Evolutionary conservation across 176 grass and related monocot species (phyloP).

Genomic region (Carex pumila): DNA sequence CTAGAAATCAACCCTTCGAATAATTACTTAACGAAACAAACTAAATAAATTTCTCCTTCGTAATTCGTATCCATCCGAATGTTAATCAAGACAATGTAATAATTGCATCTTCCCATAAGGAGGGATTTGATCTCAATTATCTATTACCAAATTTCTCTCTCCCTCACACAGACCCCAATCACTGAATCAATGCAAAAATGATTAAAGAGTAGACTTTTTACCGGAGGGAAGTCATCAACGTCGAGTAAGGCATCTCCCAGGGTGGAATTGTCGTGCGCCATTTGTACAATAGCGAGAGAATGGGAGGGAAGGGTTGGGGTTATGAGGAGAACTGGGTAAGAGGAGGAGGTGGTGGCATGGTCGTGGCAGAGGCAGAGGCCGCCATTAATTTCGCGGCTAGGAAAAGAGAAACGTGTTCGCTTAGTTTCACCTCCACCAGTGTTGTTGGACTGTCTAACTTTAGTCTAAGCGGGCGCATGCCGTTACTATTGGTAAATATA

Average conservation of each 20-base stretch:
- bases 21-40: neutral
- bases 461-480: neutral
- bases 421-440: slow-evolving; percentile 26
- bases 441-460: neutral
- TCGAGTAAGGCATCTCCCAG: slow-evolving; percentile 35
- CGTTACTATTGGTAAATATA: neutral
- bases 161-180: no score
- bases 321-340: neutral
- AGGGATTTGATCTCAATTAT: neutral
- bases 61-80: neutral
- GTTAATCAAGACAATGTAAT: neutral
- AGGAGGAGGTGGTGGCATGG: neutral
- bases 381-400: slow-evolving; percentile 25
- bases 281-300: neutral
- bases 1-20: slow-evolving; percentile 28
- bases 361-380: slow-evolving; percentile 11
- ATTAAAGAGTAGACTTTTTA: slow-evolving; percentile 17
- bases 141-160: no score
- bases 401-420: slow-evolving; percentile 29
- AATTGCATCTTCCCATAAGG: neutral
- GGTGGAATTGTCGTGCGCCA: neutral
- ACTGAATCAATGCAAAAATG: neutral
- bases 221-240: slow-evolving; percentile 67
- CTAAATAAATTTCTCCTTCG: neutral
- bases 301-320: neutral